Evolutionary conservation across 208 protist species (phyloP), one percentile per base, ranked within the genome.

Genomic region (Crithidia thermophila): DNA sequence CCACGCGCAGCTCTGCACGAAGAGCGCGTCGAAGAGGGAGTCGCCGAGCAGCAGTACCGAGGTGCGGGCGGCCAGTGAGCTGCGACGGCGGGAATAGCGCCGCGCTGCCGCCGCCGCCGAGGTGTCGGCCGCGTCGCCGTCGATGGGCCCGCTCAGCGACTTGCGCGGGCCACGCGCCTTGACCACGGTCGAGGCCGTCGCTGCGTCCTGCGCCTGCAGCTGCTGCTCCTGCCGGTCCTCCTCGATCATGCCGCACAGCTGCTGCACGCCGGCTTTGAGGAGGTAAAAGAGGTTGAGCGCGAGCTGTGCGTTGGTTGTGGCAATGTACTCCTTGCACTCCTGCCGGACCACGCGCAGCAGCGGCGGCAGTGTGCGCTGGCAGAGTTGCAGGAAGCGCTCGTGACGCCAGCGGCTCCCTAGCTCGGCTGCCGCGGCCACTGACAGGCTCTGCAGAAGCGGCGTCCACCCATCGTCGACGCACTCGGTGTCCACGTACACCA

Each of bases 401-500:
- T 82, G 83, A 37, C 73, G 76, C 83, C 84, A 96, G 34, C 77
- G 84, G 8, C 46, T 66, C 39, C 82, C 66, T 6, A 88, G 71
- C 37, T 82, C 45, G 39, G 37, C 18, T 7, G 74, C 76, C n/a
- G 83, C 77, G 23, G 81, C 46, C 62, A 59, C 57, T 0, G 86
- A 84, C 20, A 93, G 75, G 31, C 78, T 92, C 53, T 58, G 68
- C 34, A 88, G 47, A 50, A 95, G 68, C 40, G 82, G 85, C 49
- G 78, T 79, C 90, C 90, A 95, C 1, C 94, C 92, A 39, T 86
- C 87, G 39, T 94, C 88, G 23, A 94, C 56, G 51, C 91, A 89
- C 65, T 86, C 88, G 46, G 86, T 79, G 63, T 99, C 97, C 21
- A 98, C 77, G 72, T 97, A 99, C 36, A 99, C 95, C 98, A 99